Conservation (phyloP, 1,139 yeast species). For the Pichia kudriavzevii region DNA sequence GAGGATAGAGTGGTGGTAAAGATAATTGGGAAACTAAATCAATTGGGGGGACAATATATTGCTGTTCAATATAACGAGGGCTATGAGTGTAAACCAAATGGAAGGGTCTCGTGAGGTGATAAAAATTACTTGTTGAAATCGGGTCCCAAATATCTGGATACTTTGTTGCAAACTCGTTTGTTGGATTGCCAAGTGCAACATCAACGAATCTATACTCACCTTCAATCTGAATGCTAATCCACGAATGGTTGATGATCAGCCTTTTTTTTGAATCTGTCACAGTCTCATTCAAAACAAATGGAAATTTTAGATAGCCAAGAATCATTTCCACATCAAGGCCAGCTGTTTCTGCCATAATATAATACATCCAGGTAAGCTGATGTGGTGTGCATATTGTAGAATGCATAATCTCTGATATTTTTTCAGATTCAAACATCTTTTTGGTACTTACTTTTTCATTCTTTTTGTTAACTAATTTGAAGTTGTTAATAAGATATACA, state of each 20-base stretch:
- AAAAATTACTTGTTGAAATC: slow-evolving; percentile 33
- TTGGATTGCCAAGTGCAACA: slow-evolving; percentile 49
- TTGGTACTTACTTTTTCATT: slow-evolving; percentile 25
- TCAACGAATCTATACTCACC: slow-evolving; percentile 79
- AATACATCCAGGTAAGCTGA: slow-evolving; percentile 72
- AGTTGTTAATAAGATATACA: slow-evolving; percentile 50
- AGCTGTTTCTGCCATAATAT: slow-evolving; percentile 62
- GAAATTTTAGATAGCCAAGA: slow-evolving; percentile 76
- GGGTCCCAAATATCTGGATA: slow-evolving; percentile 19
- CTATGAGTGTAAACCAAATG: slow-evolving; percentile 77
- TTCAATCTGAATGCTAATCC: slow-evolving; percentile 75
- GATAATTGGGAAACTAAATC: slow-evolving; percentile 73
- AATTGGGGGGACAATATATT: slow-evolving; percentile 79
- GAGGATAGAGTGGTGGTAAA: slow-evolving; percentile 79
- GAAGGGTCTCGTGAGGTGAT: slow-evolving; percentile 72
- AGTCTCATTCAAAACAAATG: slow-evolving; percentile 38
- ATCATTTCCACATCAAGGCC: slow-evolving; percentile 71
- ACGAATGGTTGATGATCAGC: slow-evolving; percentile 70
- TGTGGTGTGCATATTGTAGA: slow-evolving; percentile 53
- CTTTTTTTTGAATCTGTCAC: slow-evolving; percentile 25
- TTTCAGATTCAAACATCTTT: slow-evolving; percentile 20
- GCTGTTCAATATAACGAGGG: slow-evolving; percentile 70
- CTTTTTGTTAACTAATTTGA: slow-evolving; percentile 18
- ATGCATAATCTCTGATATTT: slow-evolving; percentile 25
- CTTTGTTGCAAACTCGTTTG: slow-evolving; percentile 35